Conservation (phyloP, 257 asterid species). For the Forsythia viridissima region DNA sequence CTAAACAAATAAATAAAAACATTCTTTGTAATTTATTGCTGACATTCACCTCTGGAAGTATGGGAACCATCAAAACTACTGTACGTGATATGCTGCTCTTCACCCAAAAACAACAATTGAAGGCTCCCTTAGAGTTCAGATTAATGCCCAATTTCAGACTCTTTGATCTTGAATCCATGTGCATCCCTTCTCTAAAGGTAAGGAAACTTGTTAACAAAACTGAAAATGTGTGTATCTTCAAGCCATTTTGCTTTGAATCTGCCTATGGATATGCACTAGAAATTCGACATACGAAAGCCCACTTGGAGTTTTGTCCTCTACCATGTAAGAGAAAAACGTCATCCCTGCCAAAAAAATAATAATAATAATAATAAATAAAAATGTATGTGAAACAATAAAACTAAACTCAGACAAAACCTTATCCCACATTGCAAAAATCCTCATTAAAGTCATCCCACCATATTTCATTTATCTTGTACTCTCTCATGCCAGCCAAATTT, state of each 20-base stretch:
- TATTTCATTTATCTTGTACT: background rate
- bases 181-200: conserved; percentile 9
- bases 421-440: background rate
- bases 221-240: conserved; percentile 31
- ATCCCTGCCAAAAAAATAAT: conserved; percentile 45
- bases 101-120: background rate
- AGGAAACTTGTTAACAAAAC: conserved; percentile 30
- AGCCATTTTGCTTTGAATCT: conserved; percentile 91
- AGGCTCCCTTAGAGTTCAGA: background rate
- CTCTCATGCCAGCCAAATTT: background rate
- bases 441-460: background rate
- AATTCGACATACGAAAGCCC: conserved; percentile 90
- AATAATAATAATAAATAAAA: background rate
- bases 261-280: conserved; percentile 89
- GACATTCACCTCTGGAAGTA: background rate
- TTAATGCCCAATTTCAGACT: conserved; percentile 16
- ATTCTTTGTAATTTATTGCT: background rate
- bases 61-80: background rate
- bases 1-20: background rate
- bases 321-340: conserved; percentile 70
- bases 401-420: background rate
- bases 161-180: conserved; percentile 25
- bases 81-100: background rate
- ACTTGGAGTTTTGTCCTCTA: conserved; percentile 78
- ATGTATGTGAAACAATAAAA: background rate